phyloP scores from a whole-genome alignment of 345 rosid genomes.

The Turnera subulata region DNA sequence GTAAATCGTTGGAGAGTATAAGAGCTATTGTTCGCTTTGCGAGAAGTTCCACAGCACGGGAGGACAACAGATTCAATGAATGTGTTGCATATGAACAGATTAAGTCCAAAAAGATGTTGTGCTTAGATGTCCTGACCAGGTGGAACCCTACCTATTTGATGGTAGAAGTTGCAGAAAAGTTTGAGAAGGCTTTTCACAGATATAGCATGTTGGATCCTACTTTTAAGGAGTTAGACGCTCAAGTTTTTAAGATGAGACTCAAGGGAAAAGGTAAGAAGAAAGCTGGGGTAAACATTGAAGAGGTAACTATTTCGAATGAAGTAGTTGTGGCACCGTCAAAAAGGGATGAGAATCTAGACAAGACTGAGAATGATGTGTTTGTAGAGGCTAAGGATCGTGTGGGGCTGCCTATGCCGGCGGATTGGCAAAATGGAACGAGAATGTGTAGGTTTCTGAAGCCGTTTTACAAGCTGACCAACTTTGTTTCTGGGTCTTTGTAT shows the following conservation, averaged over 20 bases:
- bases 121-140: not conserved
- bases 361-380: not conserved
- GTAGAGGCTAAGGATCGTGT: too few species aligned
- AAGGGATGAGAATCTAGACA: too few species aligned
- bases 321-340: too few species aligned
- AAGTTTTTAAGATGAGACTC: too few species aligned
- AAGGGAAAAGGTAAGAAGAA: too few species aligned
- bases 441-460: too few species aligned
- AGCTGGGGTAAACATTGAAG: too few species aligned
- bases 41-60: not conserved
- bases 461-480: too few species aligned
- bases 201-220: not conserved
- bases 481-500: too few species aligned
- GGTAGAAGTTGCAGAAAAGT: not conserved
- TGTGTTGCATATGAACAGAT: not conserved
- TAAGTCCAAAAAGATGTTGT: not conserved
- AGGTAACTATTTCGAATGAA: too few species aligned
- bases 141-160: constrained; percentile 6
- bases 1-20: not conserved
- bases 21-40: not conserved
- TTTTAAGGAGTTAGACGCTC: not conserved
- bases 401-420: not conserved
- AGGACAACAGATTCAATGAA: not conserved
- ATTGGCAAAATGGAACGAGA: not conserved
- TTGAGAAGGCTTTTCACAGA: not conserved